Evolutionary conservation across 2,329 filamentous ascomycete species (phyloP).

Genomic region (Thielaviopsis punctulata): DNA sequence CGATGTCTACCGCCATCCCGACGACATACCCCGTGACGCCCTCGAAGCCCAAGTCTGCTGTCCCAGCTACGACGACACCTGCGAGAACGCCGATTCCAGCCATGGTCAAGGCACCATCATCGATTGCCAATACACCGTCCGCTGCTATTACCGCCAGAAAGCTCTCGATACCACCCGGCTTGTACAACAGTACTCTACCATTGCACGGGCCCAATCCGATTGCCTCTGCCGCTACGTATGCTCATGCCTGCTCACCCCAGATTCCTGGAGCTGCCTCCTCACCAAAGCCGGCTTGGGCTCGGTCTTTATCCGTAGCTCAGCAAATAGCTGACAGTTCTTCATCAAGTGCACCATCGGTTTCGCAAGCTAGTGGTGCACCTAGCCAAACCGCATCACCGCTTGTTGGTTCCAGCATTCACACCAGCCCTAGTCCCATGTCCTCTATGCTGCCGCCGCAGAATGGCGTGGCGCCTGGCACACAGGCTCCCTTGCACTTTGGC

Average conservation of each 20-base stretch:
- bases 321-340: constrained; percentile 50
- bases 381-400: constrained; percentile 44
- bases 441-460: constrained; percentile 1
- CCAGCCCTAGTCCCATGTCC: constrained; percentile 45
- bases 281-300: constrained; percentile 60
- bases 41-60: constrained; percentile 15
- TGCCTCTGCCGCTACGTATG: constrained; percentile 31
- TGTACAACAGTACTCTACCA: constrained; percentile 33
- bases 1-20: not conserved
- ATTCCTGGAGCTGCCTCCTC: constrained; percentile 63
- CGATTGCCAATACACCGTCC: not conserved
- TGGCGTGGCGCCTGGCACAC: not conserved
- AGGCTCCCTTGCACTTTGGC: constrained; percentile 13
- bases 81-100: constrained; percentile 18
- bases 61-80: constrained; percentile 24
- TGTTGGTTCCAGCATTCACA: constrained; percentile 44
- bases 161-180: constrained; percentile 7
- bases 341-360: constrained; percentile 47
- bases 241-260: constrained; percentile 48
- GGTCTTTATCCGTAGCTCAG: constrained; percentile 62
- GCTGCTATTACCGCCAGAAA: not conserved
- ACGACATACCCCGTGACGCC: not conserved
- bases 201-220: constrained; percentile 40
- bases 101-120: constrained; percentile 21
- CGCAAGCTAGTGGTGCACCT: constrained; percentile 38